Evolutionary conservation across 2,329 filamentous ascomycete genomes (phyloP), one percentile per base, ranked within the genome.

Genomic region (Diaporthe aspalathi): DNA sequence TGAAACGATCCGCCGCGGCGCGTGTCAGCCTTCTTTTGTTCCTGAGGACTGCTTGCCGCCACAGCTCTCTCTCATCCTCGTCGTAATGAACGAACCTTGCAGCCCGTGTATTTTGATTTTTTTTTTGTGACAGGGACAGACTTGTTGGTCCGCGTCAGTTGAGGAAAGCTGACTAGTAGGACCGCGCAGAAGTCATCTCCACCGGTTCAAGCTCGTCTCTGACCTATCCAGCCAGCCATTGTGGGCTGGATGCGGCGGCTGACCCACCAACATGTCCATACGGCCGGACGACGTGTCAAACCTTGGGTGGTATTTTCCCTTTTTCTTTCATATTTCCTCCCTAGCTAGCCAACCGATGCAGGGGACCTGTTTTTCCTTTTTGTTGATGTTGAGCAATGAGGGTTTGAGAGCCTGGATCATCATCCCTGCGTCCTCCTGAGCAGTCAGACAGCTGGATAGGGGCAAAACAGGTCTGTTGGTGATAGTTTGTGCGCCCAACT

Each of bases 1-100:
- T 65, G 60, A 65, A 65, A 65, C 60, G 45, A 65, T 65, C 60
- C 60, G 45, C 49, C 60, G 45, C 57, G 43, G 57, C 57, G 57
- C 57, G 27, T 24, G 57, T 49, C 40, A 63, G 57, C 60, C n/a
- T n/a, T 47, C 14, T 47, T 38, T 38, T 38, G 35, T 38, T 38
- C n/a, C 32, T 35, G 60, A 50, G 43, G 43, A 35, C 49, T 35
- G 43, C 45, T 50, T 50, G 45, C 45, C 45, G 27, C 40, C 50
- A 22, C 29, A 16, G 35, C 35, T 32, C n/a, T n/a, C n/a, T 32
- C 24, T 35, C 60, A 24, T 65, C 43, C 60, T 38, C 5, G n/a
- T 65, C 60, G 60, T n/a, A n/a, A n/a, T n/a, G 45, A 50, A 27
- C 43, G 45, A 50, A 38, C 60, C 60, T 50, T 38, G 5, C 43